Evolutionary conservation across 192 early-diverging fungal species (phyloP).

Genomic region (Podochytrium sp.): DNA sequence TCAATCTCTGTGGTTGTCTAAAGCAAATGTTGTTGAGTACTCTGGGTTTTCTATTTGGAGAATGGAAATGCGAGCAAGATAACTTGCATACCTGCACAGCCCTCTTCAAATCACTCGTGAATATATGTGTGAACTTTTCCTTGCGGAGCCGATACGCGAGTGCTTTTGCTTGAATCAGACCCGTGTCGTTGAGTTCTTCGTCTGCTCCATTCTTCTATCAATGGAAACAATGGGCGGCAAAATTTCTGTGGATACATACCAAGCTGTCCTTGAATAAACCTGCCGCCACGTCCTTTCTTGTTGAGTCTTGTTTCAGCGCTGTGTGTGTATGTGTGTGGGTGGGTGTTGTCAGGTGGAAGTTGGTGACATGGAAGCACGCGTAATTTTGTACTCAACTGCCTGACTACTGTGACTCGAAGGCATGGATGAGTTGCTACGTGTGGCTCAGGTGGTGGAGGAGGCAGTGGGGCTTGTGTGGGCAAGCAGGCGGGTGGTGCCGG

Average conservation of each 20-base stretch:
- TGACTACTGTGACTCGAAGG: too few relatives aligned
- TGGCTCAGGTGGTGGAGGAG: too few relatives aligned
- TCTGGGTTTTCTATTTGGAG: neutral
- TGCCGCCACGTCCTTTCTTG: slow-evolving; percentile 40
- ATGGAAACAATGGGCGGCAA: neutral
- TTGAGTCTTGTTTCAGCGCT: slow-evolving; percentile 52
- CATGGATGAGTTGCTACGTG: too few relatives aligned
- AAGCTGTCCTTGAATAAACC: slow-evolving; percentile 51
- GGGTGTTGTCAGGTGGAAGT: too few relatives aligned
- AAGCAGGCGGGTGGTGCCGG: too few relatives aligned
- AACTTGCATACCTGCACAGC: slow-evolving; percentile 42
- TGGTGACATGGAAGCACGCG: too few relatives aligned
- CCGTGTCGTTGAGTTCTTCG: slow-evolving; percentile 39
- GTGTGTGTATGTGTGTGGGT: too few relatives aligned
- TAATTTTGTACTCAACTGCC: too few relatives aligned
- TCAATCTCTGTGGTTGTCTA: slow-evolving; percentile 52
- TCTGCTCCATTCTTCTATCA: slow-evolving; percentile 20
- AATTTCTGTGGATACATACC: slow-evolving; percentile 33
- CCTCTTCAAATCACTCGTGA: slow-evolving; percentile 48
- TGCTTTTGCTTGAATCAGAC: slow-evolving; percentile 42
- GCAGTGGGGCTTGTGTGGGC: too few relatives aligned
- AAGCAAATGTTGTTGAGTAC: neutral
- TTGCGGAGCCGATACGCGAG: slow-evolving; percentile 49
- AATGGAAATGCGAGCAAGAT: neutral
- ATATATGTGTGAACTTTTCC: slow-evolving; percentile 48